These are phyloP conservation scores for Trichosphaerium sp. DNA, from an alignment of 78 protist genomes.

Conservation along the genomic window DNA sequence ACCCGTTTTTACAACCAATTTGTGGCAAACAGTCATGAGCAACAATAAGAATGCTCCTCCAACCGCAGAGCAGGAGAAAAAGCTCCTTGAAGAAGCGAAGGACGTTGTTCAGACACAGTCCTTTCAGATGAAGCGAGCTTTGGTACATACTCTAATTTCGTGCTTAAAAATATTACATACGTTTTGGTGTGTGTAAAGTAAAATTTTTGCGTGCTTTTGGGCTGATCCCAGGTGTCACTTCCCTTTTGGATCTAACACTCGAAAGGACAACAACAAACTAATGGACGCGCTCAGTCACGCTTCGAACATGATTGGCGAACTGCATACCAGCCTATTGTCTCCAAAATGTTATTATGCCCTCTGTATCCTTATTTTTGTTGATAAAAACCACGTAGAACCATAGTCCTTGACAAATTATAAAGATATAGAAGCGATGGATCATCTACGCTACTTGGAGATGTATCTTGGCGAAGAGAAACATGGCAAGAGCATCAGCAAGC, in stretches of 20 bases:
- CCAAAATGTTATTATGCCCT: conserved; percentile 91
- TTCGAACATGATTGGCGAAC: conserved; percentile 71
- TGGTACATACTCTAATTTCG: conserved; percentile 8
- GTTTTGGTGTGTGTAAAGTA: not conserved
- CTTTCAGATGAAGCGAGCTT: conserved; percentile 61
- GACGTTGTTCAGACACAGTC: conserved; percentile 57
- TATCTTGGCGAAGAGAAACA: conserved; percentile 58
- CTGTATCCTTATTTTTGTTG: conserved; percentile 9
- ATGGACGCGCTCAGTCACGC: conserved; percentile 83
- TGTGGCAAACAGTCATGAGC: conserved; percentile 2
- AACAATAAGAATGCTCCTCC: conserved; percentile 7
- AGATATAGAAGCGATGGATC: conserved; percentile 76
- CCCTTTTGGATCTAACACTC: not conserved
- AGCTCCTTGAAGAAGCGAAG: conserved; percentile 46
- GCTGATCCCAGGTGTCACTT: not conserved
- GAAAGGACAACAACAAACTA: conserved; percentile 54
- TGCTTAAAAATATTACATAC: not conserved
- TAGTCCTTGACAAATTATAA: not conserved
- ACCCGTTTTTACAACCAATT: not conserved
- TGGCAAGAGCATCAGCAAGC: conserved; percentile 57
- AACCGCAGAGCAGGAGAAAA: conserved; percentile 53
- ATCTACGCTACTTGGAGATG: conserved; percentile 72
- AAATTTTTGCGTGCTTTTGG: not conserved
- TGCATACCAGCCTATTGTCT: conserved; percentile 73
- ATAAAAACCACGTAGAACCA: not conserved